Base-by-base conservation (phyloP, 2,329 filamentous ascomycete species). In the Botrytis fabae region DNA sequence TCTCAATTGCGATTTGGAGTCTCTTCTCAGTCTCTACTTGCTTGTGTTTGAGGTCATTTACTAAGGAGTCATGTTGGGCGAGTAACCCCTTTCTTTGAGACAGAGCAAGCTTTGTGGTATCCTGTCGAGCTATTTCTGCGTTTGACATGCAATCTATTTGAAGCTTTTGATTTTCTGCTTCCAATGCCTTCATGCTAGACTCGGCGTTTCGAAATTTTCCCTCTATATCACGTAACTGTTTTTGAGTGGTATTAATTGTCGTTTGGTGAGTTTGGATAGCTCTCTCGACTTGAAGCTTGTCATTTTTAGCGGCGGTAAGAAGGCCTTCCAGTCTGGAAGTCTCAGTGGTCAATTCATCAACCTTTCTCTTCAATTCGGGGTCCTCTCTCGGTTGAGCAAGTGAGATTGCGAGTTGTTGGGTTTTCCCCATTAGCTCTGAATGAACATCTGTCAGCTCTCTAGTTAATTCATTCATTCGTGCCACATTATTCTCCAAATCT, bases 301-400 rank as follows among this genome's bases (percentile, higher is more conserved):
- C 80, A 73, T 83, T 79, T 14, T 80, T 79, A 35, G 81, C 82
- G 22, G 75, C 74, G 44, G 81, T 75, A 1, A 80, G 72, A 22
- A 81, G 80, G 44, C 78, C 71, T 2, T 81, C 75, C 35, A 75
- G 74, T 28, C n/a, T 73, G 46, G 63, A 70, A 48, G 28, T 81
- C 70, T 72, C 72, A 73, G 20, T 78, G 73, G 78, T 74, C 32
- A 80, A 69, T 18, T 76, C 73, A 40, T 76, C 57, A 46, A 80
- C 69, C 57, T 74, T 77, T 1, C 68, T 72, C 38, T 71, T 71
- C 38, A 79, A 51, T 14, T 51, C 48, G 16, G 75, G 62, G 64
- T 79, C 75, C 38, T 80, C 78, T 72, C 74, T 73, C 4, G 75
- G 76, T 18, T 70, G 35, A 28, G 75, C 73, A 54, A 69, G 71